phyloP scores from a whole-genome alignment of 768 basidiomycete species.

The Phaeotremella skinneri region DNA sequence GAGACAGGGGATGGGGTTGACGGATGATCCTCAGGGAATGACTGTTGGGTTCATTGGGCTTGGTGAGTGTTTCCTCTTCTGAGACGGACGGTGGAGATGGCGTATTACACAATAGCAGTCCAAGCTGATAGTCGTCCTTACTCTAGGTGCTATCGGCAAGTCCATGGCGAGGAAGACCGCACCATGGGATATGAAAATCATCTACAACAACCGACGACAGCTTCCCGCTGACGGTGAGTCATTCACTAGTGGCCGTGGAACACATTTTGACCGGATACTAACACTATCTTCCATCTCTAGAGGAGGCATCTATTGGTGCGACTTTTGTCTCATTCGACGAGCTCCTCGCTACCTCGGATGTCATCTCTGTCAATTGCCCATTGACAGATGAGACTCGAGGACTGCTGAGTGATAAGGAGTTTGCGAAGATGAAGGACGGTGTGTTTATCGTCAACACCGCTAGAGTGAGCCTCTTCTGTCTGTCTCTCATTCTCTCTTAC shows the following conservation, averaged over 20 bases:
- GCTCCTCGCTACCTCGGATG: conserved; percentile 21
- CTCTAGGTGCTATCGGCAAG: conserved; percentile 21
- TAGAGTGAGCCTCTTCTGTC: conserved; percentile 46
- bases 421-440: conserved; percentile 69
- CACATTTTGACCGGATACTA: conserved; percentile 3
- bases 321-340: conserved; percentile 23
- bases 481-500: no score
- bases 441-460: conserved; percentile 79
- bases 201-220: conserved; percentile 21
- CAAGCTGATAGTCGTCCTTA: not conserved
- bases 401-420: conserved; percentile 69
- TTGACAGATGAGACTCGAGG: conserved; percentile 69
- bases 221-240: conserved; percentile 15
- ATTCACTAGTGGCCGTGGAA: no score
- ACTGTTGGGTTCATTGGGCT: conserved; percentile 25
- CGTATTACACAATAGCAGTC: conserved; percentile 3
- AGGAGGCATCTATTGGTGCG: conserved; percentile 18
- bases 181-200: conserved; percentile 25
- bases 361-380: conserved; percentile 53
- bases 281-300: not conserved
- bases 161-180: conserved; percentile 17
- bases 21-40: conserved; percentile 11
- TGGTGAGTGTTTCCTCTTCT: conserved; percentile 2
- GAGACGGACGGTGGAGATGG: not conserved
- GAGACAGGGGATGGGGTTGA: conserved; percentile 15